Evolutionary conservation across 768 basidiomycete species (phyloP), one percentile per base, ranked within the genome.

Genomic region (Cystobasidium ongulense): DNA sequence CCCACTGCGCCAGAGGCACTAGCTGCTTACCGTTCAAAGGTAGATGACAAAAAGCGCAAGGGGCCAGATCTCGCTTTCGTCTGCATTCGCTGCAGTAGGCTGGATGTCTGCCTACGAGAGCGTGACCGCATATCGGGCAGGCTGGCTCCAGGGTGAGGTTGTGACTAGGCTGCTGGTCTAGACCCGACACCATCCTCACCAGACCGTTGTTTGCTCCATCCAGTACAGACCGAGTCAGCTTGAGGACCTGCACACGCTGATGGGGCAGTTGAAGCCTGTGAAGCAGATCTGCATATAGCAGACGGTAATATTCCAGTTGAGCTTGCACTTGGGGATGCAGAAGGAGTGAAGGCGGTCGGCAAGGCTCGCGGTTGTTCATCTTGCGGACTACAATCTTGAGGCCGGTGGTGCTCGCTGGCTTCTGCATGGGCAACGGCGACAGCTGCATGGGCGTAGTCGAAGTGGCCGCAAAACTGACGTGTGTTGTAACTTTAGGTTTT

Each of bases 271-370:
- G 36, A 21, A 71, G 52, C 21, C 68, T 46, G 31, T 35, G 68
- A 11, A 71, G 36, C 11, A 71, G 35, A 18, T 71, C 68, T 10
- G 68, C 50, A 29, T 71, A 71, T 3, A 71, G 52, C 21, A 71
- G 25, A 4, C 68, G 68, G 27, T 71, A 71, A 35, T 71, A 71
- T 38, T 71, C 68, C 21, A 71, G 43, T 35, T 71, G 68, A 4
- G 50, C 53, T 43, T 71, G 68, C 53, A 61, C 43, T 35, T 36
- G 68, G 11, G 68, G 52, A 33, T 71, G 33, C 21, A 71, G 53
- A n/a, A 71, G 54, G 25, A 71, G 15, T 31, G 68, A 71, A 59
- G 50, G 27, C 53, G 52, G 25, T 31, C 54, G 5, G 13, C 53
- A 31, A 3, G 8, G 21, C 33, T 59, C 36, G 57, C 29, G 36